A percentile compares a stretch with the other conserved stretches of the same genome.
These are phyloP conservation scores for Entonaema liquescens DNA, from an alignment of 495 filamentous ascomycete genomes.

Conservation along the genomic window DNA sequence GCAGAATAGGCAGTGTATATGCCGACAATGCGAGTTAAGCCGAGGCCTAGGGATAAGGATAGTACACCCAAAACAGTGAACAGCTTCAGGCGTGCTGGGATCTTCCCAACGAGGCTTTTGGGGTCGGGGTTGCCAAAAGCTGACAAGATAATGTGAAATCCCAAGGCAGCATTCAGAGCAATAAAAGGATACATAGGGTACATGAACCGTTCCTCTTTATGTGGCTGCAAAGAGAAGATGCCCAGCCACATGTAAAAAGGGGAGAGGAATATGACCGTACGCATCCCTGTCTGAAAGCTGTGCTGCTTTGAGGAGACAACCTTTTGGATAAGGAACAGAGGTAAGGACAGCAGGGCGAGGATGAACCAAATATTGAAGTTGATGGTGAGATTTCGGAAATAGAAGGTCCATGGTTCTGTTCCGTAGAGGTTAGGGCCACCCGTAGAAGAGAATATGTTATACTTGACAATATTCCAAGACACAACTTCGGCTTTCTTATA, in stretches of 20 bases:
- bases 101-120: constrained; percentile 67
- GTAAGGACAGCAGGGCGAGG: constrained; percentile 77
- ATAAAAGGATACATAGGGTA: constrained; percentile 94
- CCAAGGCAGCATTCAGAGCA: constrained; percentile 88
- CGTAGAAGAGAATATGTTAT: constrained; percentile 87
- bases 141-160: constrained; percentile 78
- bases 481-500: constrained; percentile 81
- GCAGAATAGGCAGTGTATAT: constrained; percentile 85
- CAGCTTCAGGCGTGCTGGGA: constrained; percentile 76
- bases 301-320: constrained; percentile 51
- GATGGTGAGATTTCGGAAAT: constrained; percentile 86
- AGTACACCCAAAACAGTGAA: constrained; percentile 60
- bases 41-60: constrained; percentile 68
- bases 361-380: constrained; percentile 97
- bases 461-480: constrained; percentile 91
- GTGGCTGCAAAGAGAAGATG: constrained; percentile 90
- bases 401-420: constrained; percentile 97
- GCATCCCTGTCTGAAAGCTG: constrained; percentile 62
- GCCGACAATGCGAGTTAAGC: constrained; percentile 79
- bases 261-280: constrained; percentile 76
- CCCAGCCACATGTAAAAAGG: constrained; percentile 96
- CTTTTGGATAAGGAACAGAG: constrained; percentile 64
- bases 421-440: constrained; percentile 94
- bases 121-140: constrained; percentile 75
- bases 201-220: constrained; percentile 99